Conservation (phyloP, 2,329 filamentous ascomycete species). For the Zalaria obscura region DNA sequence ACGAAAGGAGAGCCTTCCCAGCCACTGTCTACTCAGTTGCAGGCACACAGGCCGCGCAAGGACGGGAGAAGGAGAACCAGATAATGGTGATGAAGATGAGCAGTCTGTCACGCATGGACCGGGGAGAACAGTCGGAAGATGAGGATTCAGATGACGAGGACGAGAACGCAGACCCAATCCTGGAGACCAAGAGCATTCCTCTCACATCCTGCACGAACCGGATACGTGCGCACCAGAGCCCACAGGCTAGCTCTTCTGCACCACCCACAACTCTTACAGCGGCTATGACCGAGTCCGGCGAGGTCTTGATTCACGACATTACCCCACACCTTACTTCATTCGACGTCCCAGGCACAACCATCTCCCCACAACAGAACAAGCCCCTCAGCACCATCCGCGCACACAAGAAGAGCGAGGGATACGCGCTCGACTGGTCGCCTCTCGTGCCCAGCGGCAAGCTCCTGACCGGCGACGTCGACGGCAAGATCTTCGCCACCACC, state of each 20-base stretch:
- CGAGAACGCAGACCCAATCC: slow-evolving; percentile 65
- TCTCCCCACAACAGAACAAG: slow-evolving; percentile 75
- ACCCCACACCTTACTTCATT: slow-evolving; percentile 81
- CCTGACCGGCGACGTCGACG: slow-evolving; percentile 80
- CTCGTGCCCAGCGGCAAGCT: slow-evolving; percentile 69
- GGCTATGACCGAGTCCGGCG: slow-evolving; percentile 78
- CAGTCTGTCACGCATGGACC: slow-evolving; percentile 76
- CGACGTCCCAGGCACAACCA: slow-evolving; percentile 69
- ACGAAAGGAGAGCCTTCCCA: slow-evolving; percentile 84
- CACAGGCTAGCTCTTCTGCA: slow-evolving; percentile 53
- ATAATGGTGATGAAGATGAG: slow-evolving; percentile 95
- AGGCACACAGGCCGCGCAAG: slow-evolving; percentile 77
- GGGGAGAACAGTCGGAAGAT: slow-evolving; percentile 51
- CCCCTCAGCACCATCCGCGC: slow-evolving; percentile 76
- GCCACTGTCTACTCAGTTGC: slow-evolving; percentile 90
- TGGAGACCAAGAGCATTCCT: slow-evolving; percentile 84
- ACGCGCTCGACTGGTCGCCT: slow-evolving; percentile 94
- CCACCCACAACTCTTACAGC: slow-evolving; percentile 76
- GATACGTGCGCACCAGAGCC: slow-evolving; percentile 73
- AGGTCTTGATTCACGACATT: slow-evolving; percentile 88
- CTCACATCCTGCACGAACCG: slow-evolving; percentile 83
- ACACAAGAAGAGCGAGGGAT: slow-evolving; percentile 78
- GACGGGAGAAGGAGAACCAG: slow-evolving; percentile 71
- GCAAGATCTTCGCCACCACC: slow-evolving; percentile 77
- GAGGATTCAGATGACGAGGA: slow-evolving; percentile 60